Evolutionary conservation across 192 early-diverging fungal species (phyloP), one percentile per base, ranked within the genome.

Genomic region (Backusella psychrophila): DNA sequence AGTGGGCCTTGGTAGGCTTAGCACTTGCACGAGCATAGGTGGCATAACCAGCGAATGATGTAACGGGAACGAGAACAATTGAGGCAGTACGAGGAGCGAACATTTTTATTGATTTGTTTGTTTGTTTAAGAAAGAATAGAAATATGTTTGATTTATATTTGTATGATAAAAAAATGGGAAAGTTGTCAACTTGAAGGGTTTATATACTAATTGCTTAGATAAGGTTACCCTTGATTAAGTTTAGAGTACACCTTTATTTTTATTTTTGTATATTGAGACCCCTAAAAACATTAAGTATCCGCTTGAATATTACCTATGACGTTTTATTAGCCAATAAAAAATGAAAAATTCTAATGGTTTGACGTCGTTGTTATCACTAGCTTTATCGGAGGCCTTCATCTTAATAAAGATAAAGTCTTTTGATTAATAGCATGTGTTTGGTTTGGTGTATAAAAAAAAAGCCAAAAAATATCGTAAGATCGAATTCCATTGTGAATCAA

Each of bases 21-120:
- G 69, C 74, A 38, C 59, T 77, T 31, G 49, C 14, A 69, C 77
- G 77, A 36, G 77, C 46, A 35, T 78, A 78, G 11, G 80, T 67
- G n/a, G 76, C 80, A 75, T 75, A 75, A 12, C 36, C 80, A 74
- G 74, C 74, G 31, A 73, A 53, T n/a, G 74, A 71, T 36, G 73
- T 74, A 74, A 75, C 69, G 41, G 80, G 74, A 26, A 72, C 63
- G 41, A 72, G 76, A 49, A 74, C 68, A 42, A 82, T 33, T 36
- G 74, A 67, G 23, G 73, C 73, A 69, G 77, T n/a, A 67, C 73
- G 73, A 73, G 78, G 21, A 71, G 44, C 23, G 44, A 71, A 17
- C 70, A 71, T 71, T 71, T 71, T 71, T 69, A 38, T 69, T 59
- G 7, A 11, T 26, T 29, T 26, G 21, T 21, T 56, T 56, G 56